Evolutionary conservation across 2,329 filamentous ascomycete genomes (phyloP), one percentile per base, ranked within the genome.

Genomic region (Sporothrix pseudoabietina): DNA sequence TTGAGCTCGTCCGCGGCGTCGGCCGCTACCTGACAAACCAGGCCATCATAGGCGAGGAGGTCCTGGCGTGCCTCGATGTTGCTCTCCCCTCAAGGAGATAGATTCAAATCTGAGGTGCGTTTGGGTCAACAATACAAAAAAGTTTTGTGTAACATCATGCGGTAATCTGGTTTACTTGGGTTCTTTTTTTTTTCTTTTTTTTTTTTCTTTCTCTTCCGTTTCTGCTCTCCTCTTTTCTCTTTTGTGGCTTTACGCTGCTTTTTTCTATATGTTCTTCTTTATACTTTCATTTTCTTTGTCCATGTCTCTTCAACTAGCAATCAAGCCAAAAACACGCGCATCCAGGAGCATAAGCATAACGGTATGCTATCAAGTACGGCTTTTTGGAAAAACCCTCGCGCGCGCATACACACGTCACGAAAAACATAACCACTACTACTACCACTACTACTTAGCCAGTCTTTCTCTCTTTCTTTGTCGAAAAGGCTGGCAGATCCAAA

Each of bases 1-100:
- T 97, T 75, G 95, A 98, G 82, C 85, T 93, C 71, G 86, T 94
- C 35, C 88, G 87, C 79, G 85, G 85, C 8, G 89, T 92, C 80
- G 85, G 85, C 72, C 87, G 87, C 76, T 91, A 91, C 78, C 83
- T 92, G 55, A 85, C 85, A 75, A 91, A 91, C 78, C 90, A 92
- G 80, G 89, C 87, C n/a, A 80, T 83, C 4, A 79, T 84, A 73
- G 78, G 80, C 66, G 77, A 80, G 7, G 79, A 82, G 71, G 75
- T 76, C 14, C 35, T 78, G 19, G 59, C 74, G 26, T 77, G 76
- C 73, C 39, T 78, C 8, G 76, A 78, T 22, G 70, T 41, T 0
- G 66, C 76, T 32, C 74, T 78, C 6, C 76, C 77, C 2, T 55
- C 73, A 44, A 77, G 71, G 73, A 73, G 74, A 61, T 78, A 69